These are phyloP conservation scores for Komagataella populi DNA, from an alignment of 805 yeast genomes.

Conservation along the genomic window DNA sequence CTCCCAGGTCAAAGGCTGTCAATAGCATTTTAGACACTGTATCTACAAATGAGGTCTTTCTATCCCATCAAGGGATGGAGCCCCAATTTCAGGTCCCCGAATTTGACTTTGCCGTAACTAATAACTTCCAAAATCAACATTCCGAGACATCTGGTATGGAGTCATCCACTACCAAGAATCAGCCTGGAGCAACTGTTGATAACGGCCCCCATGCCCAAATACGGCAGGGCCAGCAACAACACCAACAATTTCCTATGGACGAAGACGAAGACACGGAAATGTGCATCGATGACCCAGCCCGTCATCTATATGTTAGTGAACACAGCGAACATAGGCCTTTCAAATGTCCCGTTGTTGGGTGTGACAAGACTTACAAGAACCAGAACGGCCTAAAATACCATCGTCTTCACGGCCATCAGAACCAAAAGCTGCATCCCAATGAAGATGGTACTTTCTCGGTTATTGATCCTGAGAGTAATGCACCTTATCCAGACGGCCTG, in stretches of 20 bases:
- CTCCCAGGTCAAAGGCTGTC: slow-evolving; percentile 29
- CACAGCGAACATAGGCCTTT: slow-evolving; percentile 88
- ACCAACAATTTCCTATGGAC: slow-evolving; percentile 19
- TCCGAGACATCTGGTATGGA: background rate
- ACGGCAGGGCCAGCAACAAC: slow-evolving; percentile 9
- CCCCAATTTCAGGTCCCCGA: slow-evolving; percentile 4
- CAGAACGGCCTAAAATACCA: slow-evolving; percentile 97
- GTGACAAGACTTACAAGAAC: slow-evolving; percentile 94
- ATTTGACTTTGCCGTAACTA: background rate
- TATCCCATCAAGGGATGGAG: slow-evolving; percentile 25
- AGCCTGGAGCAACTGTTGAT: slow-evolving; percentile 10
- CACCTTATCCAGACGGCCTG: slow-evolving; percentile 87
- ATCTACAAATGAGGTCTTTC: slow-evolving; percentile 83
- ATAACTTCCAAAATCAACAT: background rate
- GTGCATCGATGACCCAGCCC: slow-evolving; percentile 93
- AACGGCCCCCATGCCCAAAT: slow-evolving; percentile 2
- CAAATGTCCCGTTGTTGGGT: slow-evolving; percentile 95
- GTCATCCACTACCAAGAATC: slow-evolving; percentile 9
- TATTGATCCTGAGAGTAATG: slow-evolving; percentile 80
- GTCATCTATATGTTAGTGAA: slow-evolving; percentile 86
- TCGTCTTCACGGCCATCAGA: slow-evolving; percentile 91
- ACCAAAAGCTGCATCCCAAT: slow-evolving; percentile 80
- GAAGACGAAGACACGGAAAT: slow-evolving; percentile 29
- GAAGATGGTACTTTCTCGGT: slow-evolving; percentile 89
- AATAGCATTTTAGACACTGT: slow-evolving; percentile 71